Conservation (phyloP, 2,329 filamentous ascomycete genomes). For the Arachnomyces sp. region DNA sequence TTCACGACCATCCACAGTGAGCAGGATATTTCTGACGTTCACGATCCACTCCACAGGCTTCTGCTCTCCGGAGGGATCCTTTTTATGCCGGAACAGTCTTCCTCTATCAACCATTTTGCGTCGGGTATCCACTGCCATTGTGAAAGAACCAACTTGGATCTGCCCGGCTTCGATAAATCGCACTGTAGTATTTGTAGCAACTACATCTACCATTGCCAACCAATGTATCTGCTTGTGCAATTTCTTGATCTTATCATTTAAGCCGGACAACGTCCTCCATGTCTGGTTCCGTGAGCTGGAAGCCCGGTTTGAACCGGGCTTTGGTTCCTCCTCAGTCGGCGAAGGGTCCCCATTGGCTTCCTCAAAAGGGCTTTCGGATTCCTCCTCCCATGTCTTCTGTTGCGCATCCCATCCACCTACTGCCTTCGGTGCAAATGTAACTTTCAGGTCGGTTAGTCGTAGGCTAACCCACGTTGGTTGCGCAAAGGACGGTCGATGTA, state of each 20-base stretch:
- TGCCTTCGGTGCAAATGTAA: slow-evolving; percentile 69
- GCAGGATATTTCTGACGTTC: slow-evolving; percentile 73
- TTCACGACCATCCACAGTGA: slow-evolving; percentile 76
- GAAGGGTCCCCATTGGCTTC: slow-evolving; percentile 12
- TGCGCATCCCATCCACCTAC: slow-evolving; percentile 32
- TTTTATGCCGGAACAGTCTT: slow-evolving; percentile 75
- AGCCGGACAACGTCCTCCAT: slow-evolving; percentile 68
- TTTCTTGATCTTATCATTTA: slow-evolving; percentile 79
- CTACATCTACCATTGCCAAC: slow-evolving; percentile 81
- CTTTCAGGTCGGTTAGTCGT: slow-evolving; percentile 72
- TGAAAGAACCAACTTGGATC: slow-evolving; percentile 75
- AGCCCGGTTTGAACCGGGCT: slow-evolving; percentile 1
- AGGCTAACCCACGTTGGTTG: slow-evolving; percentile 95
- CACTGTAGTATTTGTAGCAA: slow-evolving; percentile 70
- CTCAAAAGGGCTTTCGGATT: slow-evolving; percentile 19
- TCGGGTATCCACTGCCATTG: slow-evolving; percentile 80
- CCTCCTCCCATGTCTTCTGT: slow-evolving; percentile 12
- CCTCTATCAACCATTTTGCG: slow-evolving; percentile 85
- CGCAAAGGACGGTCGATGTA: slow-evolving; percentile 92
- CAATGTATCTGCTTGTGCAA: slow-evolving; percentile 81
- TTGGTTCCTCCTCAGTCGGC: slow-evolving; percentile 23
- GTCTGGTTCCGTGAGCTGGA: slow-evolving; percentile 53
- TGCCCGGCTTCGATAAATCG: slow-evolving; percentile 74
- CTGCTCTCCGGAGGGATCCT: slow-evolving; percentile 53
- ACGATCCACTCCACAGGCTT: slow-evolving; percentile 91